Evolutionary conservation across 2,329 filamentous ascomycete species (phyloP).

Genomic region (Sphaerulina vaccinii): DNA sequence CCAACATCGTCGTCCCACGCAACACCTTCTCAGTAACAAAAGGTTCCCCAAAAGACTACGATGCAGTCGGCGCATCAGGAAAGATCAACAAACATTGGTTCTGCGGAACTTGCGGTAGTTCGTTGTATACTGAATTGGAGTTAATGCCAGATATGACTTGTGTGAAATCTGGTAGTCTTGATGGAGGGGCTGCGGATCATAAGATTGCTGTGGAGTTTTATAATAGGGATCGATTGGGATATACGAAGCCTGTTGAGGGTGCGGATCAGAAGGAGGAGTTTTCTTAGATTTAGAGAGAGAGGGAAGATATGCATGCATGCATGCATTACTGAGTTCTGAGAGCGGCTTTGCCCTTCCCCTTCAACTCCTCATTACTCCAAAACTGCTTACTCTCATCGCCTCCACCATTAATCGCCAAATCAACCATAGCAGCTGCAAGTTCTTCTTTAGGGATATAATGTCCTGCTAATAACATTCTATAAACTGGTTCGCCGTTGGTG

Average conservation of each 20-base stretch:
- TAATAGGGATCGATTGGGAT: constrained; percentile 50
- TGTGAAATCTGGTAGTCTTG: constrained; percentile 54
- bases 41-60: constrained; percentile 51
- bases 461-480: constrained; percentile 11
- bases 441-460: constrained; percentile 25
- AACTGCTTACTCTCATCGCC: constrained; percentile 19
- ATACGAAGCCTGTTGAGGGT: constrained; percentile 44
- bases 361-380: constrained; percentile 25
- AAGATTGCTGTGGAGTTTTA: constrained; percentile 53
- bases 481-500: constrained; percentile 18
- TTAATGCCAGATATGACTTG: constrained; percentile 52
- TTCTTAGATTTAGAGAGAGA: too few relatives aligned
- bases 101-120: constrained; percentile 53
- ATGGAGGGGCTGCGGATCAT: constrained; percentile 48
- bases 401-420: constrained; percentile 23
- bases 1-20: constrained; percentile 53
- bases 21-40: constrained; percentile 51
- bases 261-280: constrained; percentile 50
- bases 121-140: constrained; percentile 54
- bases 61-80: constrained; percentile 50
- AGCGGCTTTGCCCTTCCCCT: constrained; percentile 14
- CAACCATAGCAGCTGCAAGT: constrained; percentile 27
- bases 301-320: too few relatives aligned
- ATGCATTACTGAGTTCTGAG: too few relatives aligned
- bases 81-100: constrained; percentile 59